Base-by-base conservation (phyloP, 805 yeast genomes). In the Myxozyma monticola region DNA sequence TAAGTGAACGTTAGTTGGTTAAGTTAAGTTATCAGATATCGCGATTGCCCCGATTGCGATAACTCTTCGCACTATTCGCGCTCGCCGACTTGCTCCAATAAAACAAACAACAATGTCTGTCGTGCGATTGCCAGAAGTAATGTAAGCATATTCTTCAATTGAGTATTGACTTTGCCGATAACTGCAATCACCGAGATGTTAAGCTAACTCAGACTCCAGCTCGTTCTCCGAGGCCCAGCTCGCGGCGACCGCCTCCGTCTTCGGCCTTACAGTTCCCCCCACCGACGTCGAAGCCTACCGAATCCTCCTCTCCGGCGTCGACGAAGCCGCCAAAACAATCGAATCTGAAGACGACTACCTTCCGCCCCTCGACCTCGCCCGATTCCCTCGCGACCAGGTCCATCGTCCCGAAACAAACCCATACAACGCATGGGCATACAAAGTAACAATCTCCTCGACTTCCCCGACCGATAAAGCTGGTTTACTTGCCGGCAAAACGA, bases 331-430 rank as follows among this genome's bases (percentile, higher is more conserved):
- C 4, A 37, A 49, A 28, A 34, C 36, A 3, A 37, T 53, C 18
- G 41, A 20, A 15, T 48, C 41, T 7, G 51, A 49, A 42, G 57
- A 53, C 18, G 72, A 69, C 48, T 69, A 61, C 49, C 43, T 57
- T 22, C 70, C 67, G 9, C 54, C 58, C 7, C 60, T 65, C 6
- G 71, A 69, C 54, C 49, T 60, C 7, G 61, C 57, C 21, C 58
- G 69, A 36, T 69, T 66, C 44, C 73, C 73, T 14, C 62, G 73
- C 44, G 56, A 66, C 45, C 51, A 65, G 12, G 29, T 49, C 29
- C 59, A 56, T 43, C 68, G 66, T 3, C 45, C 56, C 4, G 66
- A 63, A 17, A 62, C 66, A 44, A 58, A 63, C 43, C 69, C 69
- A 22, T 42, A 41, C 35, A 53, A 53, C 18, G 73, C 71, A 2